Percentiles rank a stretch among this genome's conserved stretches.
Conservation (phyloP, 768 basidiomycete species). For the Thelephora ganbajun region DNA sequence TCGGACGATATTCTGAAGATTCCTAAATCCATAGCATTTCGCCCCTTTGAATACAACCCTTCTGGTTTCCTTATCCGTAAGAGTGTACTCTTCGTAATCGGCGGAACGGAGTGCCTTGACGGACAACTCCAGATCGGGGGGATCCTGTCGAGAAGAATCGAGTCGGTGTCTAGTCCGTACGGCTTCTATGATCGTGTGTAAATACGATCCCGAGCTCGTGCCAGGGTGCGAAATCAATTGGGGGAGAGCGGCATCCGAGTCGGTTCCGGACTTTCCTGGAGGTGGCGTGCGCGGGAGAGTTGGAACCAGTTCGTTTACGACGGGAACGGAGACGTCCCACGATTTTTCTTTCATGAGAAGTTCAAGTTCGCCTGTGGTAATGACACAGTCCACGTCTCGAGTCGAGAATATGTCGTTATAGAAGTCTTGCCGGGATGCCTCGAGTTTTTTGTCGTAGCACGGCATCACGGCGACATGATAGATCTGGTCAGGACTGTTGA, state of each 20-base stretch:
- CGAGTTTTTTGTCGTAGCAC: slow-evolving; percentile 98
- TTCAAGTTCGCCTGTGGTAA: slow-evolving; percentile 92
- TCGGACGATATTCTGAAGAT: slow-evolving; percentile 91
- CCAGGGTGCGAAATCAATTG: slow-evolving; percentile 70
- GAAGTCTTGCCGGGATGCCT: slow-evolving; percentile 91
- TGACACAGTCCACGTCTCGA: slow-evolving; percentile 91
- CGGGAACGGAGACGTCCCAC: slow-evolving; percentile 57
- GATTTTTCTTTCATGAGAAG: slow-evolving; percentile 69
- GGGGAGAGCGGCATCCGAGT: slow-evolving; percentile 29
- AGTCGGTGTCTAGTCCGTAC: not conserved
- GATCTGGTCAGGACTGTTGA: slow-evolving; percentile 61
- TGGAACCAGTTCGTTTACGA: slow-evolving; percentile 32
- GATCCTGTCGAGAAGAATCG: not conserved
- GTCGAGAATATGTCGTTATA: slow-evolving; percentile 71
- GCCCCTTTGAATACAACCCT: slow-evolving; percentile 80
- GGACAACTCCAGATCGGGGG: slow-evolving; percentile 24
- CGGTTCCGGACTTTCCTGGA: slow-evolving; percentile 1
- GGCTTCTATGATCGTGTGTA: slow-evolving; percentile 54
- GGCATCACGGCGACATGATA: slow-evolving; percentile 99
- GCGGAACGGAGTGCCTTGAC: slow-evolving; percentile 51
- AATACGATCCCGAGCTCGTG: slow-evolving; percentile 85
- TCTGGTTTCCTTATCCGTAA: slow-evolving; percentile 31
- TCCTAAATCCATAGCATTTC: slow-evolving; percentile 94
- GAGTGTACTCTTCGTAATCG: slow-evolving; percentile 66
- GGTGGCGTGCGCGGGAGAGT: not conserved